Evolutionary conservation across 1,139 yeast species (phyloP), one percentile per base, ranked within the genome.

Genomic region (Sugiyamaella sp.): DNA sequence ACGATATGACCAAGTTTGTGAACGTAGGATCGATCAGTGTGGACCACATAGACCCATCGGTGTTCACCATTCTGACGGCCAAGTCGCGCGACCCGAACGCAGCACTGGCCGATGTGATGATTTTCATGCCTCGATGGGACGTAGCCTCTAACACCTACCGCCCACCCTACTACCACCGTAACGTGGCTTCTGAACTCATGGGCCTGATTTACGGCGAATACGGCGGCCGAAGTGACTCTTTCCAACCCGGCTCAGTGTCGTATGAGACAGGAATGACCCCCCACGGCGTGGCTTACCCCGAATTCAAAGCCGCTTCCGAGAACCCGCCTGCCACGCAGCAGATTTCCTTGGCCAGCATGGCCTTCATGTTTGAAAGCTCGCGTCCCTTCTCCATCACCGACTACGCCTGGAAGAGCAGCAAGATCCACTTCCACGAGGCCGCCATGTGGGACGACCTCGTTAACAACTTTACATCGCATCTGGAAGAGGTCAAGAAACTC

Each of bases 121-220:
- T 66, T 35, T 66, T 66, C 54, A 60, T 67, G 17, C 69, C 69
- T 1, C 51, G 69, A 19, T 66, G 69, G 68, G 58, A 61, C 19
- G 69, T 66, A 5, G 64, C 63, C 16, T 63, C 63, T 19, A 55
- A 63, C 49, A 66, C 69, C 5, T 66, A 60, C 59, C 60, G 69
- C 2, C 69, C 69, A 0, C 69, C 69, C 5, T 66, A 60, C 59
- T 66, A 56, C 58, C 69, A 66, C 53, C 56, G 69, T 48, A 66
- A 66, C 55, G 58, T 60, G 24, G 63, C 63, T 58, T 57, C 66
- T n/a, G 69, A 66, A 54, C 61, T 66, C 46, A 66, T 66, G 69
- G 69, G 69, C 2, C 56, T 66, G n/a, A 63, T 66, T 17, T 46
- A 52, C 9, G 69, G 69, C 12, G 60, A 53, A 19, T 65, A 65